Base-by-base conservation (phyloP, 108 stramenopile genomes). In the Skeletonema potamos region DNA sequence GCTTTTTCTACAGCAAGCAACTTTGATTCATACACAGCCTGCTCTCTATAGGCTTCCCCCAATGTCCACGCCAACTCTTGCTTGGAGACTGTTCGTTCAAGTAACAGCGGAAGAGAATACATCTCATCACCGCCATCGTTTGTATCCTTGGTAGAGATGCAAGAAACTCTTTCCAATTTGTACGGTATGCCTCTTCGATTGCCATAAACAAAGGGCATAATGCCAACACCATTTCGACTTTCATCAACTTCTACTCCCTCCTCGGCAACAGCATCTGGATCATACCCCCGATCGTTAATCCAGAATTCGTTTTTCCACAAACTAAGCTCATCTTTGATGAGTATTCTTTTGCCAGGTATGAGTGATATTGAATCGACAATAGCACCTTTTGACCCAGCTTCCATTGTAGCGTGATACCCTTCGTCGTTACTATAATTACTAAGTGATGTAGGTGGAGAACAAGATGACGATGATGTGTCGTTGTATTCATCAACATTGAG, bases 211-310 rank as follows among this genome's bases (percentile, higher is more conserved):
- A 82, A 88, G 0, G 79, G 67, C 79, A 80, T 80, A 27, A 6
- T 51, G 22, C 28, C 60, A 33, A 20, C 61, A 26, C 26, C 61
- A 17, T 72, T 66, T 5, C 33, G 54, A 15, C 30, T 18, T 66
- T 65, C 36, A 65, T 58, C 24, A 18, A 17, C 68, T 2, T 18
- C 32, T 66, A 29, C 36, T 46, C 18, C 13, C 8, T 27, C 1
- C 4, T 57, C 56, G 18, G 41, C 76, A 4, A 54, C 81, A 4
- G 79, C 76, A 24, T 85, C 84, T 27, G 89, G 87, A 72, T 94
- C 89, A 43, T 79, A 86, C 8, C 92, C 92, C 0, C 92, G 86
- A 83, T 94, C 92, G 56, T 94, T 88, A 33, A 94, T 94, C 85
- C 88, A 94, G 57, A 94, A 87, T 9, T 86, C 79, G 65, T 91